These are phyloP conservation scores for Venturia carpophila DNA, from an alignment of 2,329 filamentous ascomycete genomes.

Conservation along the genomic window DNA sequence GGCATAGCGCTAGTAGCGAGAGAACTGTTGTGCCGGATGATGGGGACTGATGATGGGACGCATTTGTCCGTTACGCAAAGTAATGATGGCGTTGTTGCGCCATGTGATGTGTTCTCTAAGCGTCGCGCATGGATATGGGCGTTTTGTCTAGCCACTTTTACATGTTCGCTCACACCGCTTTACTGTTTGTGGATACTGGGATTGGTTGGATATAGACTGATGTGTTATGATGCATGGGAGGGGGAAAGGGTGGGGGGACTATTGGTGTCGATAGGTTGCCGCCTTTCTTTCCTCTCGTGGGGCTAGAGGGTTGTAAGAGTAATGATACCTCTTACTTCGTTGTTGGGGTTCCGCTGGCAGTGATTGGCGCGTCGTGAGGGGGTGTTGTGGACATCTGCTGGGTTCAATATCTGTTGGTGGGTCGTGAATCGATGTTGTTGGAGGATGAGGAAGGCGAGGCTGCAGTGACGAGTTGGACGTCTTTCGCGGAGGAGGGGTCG, in stretches of 20 bases:
- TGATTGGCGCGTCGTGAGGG: too few species aligned
- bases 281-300: neutral
- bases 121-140: neutral
- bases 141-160: neutral
- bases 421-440: too few species aligned
- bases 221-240: neutral
- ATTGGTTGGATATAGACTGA: slow-evolving; percentile 1
- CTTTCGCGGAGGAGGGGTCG: too few species aligned
- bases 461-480: too few species aligned
- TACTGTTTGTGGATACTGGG: neutral
- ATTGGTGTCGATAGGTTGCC: neutral
- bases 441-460: too few species aligned
- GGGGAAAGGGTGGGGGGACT: neutral
- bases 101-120: neutral
- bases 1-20: neutral
- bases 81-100: neutral
- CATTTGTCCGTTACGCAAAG: neutral
- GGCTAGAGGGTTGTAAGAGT: neutral
- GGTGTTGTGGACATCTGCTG: too few species aligned
- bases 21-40: neutral
- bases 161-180: neutral
- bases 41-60: neutral
- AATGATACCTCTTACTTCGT: neutral
- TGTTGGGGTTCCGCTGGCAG: too few species aligned
- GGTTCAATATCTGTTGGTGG: too few species aligned